These are phyloP conservation scores for Penicillium sp. DNA, from an alignment of 2,329 filamentous ascomycete genomes.

Conservation along the genomic window DNA sequence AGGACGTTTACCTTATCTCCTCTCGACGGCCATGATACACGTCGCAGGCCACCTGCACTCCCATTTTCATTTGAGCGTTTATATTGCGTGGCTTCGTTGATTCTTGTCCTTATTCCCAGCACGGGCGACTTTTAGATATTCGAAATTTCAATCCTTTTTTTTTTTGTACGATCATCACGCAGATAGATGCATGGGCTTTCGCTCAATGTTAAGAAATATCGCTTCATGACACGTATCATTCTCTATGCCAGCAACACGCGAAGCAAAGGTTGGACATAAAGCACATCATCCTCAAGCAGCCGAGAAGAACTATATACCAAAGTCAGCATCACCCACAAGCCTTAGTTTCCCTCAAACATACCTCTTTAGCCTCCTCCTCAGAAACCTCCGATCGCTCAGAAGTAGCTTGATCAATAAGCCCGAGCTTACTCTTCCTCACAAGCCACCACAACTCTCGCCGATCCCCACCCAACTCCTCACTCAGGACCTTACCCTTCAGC, in stretches of 20 bases:
- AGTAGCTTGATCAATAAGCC: constrained; percentile 66
- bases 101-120: constrained; percentile 13
- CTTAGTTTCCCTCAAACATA: constrained; percentile 16
- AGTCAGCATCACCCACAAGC: neutral
- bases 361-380: constrained; percentile 67
- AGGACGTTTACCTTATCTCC: neutral
- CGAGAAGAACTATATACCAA: constrained; percentile 4
- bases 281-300: neutral
- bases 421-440: constrained; percentile 65
- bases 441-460: constrained; percentile 79
- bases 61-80: constrained; percentile 9
- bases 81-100: neutral
- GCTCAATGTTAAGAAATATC: neutral
- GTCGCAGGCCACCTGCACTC: neutral
- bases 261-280: neutral
- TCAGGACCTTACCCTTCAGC: constrained; percentile 70
- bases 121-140: constrained; percentile 7
- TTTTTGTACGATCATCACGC: neutral
- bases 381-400: constrained; percentile 65
- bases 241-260: neutral
- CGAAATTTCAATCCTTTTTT: neutral
- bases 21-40: neutral
- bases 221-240: neutral
- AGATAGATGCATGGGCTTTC: neutral
- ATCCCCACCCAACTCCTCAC: constrained; percentile 70